Percentiles rank a stretch among this genome's conserved stretches.
Evolutionary conservation across 495 filamentous ascomycete genomes (phyloP).

Genomic region (Opeltia flavorubescens): DNA sequence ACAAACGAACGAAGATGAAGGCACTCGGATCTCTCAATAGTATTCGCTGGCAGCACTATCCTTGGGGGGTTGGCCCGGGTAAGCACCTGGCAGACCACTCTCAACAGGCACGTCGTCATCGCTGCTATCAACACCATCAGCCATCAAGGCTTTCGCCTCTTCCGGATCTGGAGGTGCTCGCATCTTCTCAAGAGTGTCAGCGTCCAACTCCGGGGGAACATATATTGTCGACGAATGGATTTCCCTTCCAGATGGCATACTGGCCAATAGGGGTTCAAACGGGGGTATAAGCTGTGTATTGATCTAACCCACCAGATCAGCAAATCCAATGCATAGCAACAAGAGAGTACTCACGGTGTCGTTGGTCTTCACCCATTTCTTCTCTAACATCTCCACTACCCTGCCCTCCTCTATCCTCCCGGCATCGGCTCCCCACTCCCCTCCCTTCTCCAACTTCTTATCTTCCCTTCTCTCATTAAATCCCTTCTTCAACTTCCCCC

Average conservation of each 20-base stretch:
- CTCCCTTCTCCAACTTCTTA: conserved; percentile 50
- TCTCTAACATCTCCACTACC: conserved; percentile 72
- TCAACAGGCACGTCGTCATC: conserved; percentile 26
- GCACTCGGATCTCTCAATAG: conserved; percentile 17
- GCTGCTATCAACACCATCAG: conserved; percentile 12
- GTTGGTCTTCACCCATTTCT: conserved; percentile 85
- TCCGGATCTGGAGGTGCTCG: conserved; percentile 28
- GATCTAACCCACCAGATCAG: conserved; percentile 45
- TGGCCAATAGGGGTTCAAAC: conserved; percentile 50
- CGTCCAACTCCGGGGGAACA: conserved; percentile 41
- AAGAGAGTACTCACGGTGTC: conserved; percentile 81
- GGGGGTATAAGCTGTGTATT: conserved; percentile 67
- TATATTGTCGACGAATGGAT: conserved; percentile 55
- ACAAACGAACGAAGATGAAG: neutral
- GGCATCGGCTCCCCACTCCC: conserved; percentile 68
- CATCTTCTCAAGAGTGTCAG: conserved; percentile 37
- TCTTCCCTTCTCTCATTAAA: conserved; percentile 57
- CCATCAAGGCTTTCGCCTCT: conserved; percentile 17
- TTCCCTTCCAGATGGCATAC: conserved; percentile 77
- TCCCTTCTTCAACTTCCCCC: conserved; percentile 58
- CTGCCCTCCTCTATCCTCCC: conserved; percentile 73
- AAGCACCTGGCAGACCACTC: conserved; percentile 31
- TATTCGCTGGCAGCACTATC: conserved; percentile 15
- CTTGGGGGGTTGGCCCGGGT: conserved; percentile 20
- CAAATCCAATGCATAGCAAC: too few species aligned